Percentiles rank a stretch among this genome's conserved stretches.
Evolutionary conservation across 2,329 filamentous ascomycete species (phyloP).

Genomic region (Biscogniauxia mediterranea): DNA sequence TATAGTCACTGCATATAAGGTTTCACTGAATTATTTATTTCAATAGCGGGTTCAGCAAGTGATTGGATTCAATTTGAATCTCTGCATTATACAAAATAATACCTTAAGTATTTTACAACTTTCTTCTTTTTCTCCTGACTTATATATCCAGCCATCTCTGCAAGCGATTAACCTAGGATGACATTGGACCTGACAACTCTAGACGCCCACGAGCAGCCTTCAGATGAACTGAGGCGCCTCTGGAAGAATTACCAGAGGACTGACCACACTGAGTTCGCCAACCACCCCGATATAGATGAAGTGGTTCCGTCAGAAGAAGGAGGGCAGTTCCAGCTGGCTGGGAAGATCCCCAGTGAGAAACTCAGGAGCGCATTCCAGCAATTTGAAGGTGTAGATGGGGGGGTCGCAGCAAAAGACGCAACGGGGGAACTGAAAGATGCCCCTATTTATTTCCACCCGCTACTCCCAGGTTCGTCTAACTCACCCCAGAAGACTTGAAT

Average conservation of each 20-base stretch:
- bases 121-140: too few species aligned
- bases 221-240: constrained; percentile 62
- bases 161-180: constrained; percentile 34
- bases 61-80: too few species aligned
- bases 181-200: constrained; percentile 48
- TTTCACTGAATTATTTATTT: too few species aligned
- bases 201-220: constrained; percentile 77
- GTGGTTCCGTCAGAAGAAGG: constrained; percentile 37
- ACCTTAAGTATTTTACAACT: too few species aligned
- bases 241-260: constrained; percentile 75
- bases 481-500: not conserved
- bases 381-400: constrained; percentile 36
- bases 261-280: constrained; percentile 48
- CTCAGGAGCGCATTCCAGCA: constrained; percentile 44
- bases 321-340: constrained; percentile 45
- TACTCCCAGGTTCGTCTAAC: constrained; percentile 62
- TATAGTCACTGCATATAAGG: too few species aligned
- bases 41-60: too few species aligned
- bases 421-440: constrained; percentile 34
- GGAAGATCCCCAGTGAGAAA: constrained; percentile 41
- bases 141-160: too few species aligned
- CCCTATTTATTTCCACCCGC: constrained; percentile 60
- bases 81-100: too few species aligned
- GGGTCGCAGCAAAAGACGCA: constrained; percentile 24
- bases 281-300: constrained; percentile 58